Evolutionary conservation across 108 stramenopile species (phyloP).

Genomic region (Cyclostephanos tholiformis): DNA sequence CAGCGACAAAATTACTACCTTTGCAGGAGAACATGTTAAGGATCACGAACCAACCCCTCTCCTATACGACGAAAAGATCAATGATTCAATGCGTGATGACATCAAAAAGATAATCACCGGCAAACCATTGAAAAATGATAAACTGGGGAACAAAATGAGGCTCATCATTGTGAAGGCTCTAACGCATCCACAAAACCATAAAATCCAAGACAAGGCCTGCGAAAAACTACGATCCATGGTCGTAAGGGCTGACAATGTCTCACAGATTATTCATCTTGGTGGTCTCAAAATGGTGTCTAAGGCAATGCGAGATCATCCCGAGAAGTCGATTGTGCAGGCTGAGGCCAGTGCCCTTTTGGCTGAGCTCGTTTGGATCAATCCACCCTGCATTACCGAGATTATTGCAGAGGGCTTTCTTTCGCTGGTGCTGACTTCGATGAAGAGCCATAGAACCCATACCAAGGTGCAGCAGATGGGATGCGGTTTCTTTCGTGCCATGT

Average conservation of each 20-base stretch:
- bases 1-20: not conserved
- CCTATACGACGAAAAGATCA: not conserved
- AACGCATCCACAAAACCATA: slow-evolving; percentile 10
- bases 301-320: slow-evolving; percentile 29
- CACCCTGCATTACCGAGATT: slow-evolving; percentile 18
- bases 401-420: slow-evolving; percentile 23
- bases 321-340: slow-evolving; percentile 13
- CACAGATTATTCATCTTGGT: slow-evolving; percentile 31
- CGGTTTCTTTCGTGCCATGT: slow-evolving; percentile 39
- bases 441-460: slow-evolving; percentile 7
- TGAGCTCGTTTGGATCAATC: slow-evolving; percentile 23
- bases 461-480: slow-evolving; percentile 41
- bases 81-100: not conserved
- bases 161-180: slow-evolving; percentile 23
- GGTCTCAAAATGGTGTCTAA: slow-evolving; percentile 33
- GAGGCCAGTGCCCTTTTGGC: slow-evolving; percentile 30
- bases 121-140: slow-evolving; percentile 20
- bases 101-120: not conserved
- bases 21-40: not conserved
- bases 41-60: not conserved
- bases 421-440: slow-evolving; percentile 32
- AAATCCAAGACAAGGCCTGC: slow-evolving; percentile 35
- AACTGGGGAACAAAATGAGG: slow-evolving; percentile 22
- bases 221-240: slow-evolving; percentile 18
- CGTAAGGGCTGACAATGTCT: slow-evolving; percentile 12